These are phyloP conservation scores for Nemania diffusa DNA, from an alignment of 2,329 filamentous ascomycete genomes.

Conservation along the genomic window DNA sequence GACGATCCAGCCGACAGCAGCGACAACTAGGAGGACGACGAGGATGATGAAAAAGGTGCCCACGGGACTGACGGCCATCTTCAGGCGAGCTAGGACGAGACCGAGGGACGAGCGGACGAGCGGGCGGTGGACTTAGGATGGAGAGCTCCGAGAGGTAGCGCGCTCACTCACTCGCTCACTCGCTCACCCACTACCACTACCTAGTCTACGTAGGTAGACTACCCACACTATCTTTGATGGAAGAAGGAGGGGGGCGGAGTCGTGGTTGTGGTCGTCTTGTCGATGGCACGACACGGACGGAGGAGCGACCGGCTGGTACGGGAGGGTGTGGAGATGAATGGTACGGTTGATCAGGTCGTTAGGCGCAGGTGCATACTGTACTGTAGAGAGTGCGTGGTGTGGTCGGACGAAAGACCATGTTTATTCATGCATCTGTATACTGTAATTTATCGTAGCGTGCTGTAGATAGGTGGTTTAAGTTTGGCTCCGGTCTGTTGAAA, in stretches of 20 bases:
- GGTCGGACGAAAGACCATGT: conserved; percentile 9
- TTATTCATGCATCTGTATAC: conserved; percentile 6
- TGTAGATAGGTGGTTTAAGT: not conserved
- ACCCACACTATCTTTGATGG: too few species aligned
- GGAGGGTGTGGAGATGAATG: too few species aligned
- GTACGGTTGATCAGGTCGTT: not conserved
- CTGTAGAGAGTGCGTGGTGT: not conserved
- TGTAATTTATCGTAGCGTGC: not conserved
- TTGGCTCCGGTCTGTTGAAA: not conserved
- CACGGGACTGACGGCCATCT: conserved; percentile 62
- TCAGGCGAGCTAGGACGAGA: conserved; percentile 31
- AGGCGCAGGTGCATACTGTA: not conserved
- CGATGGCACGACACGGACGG: not conserved
- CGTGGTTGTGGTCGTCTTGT: not conserved
- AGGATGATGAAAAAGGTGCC: conserved; percentile 80
- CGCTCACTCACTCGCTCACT: conserved; percentile 6
- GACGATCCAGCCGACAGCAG: conserved; percentile 72
- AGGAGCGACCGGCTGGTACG: not conserved
- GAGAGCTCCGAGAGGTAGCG: conserved; percentile 25
- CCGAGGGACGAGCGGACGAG: not conserved
- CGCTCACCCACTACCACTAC: conserved; percentile 7
- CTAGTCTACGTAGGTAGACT: too few species aligned
- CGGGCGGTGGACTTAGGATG: conserved; percentile 10
- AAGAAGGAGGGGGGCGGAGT: conserved; percentile 5
- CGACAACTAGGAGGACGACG: conserved; percentile 68